These are phyloP conservation scores for Saccharomycopsis sp. DNA, from an alignment of 805 yeast genomes.

Conservation along the genomic window DNA sequence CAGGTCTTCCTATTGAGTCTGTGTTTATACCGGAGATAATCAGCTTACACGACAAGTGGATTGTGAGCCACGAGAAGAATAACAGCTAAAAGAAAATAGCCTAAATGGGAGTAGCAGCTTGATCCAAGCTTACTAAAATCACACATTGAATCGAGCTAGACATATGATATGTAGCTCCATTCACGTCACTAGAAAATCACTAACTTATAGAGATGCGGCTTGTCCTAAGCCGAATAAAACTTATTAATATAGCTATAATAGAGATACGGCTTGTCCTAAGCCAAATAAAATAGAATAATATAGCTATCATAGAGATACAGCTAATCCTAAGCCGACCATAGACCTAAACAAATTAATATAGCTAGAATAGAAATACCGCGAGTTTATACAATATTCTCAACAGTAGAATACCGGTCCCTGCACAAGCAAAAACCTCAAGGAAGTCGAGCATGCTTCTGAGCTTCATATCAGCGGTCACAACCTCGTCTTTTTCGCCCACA, in stretches of 20 bases:
- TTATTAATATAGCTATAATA: not conserved
- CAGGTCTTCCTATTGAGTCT: slow-evolving; percentile 63
- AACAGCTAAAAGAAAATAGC: not conserved
- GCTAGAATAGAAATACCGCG: not conserved
- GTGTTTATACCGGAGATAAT: slow-evolving; percentile 75
- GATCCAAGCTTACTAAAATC: no score
- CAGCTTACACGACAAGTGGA: slow-evolving; percentile 57
- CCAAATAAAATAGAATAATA: no score
- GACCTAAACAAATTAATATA: not conserved
- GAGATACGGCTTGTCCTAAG: not conserved
- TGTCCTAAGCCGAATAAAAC: no score
- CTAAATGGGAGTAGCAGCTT: no score
- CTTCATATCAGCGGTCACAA: not conserved
- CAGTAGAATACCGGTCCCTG: not conserved
- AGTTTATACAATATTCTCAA: not conserved
- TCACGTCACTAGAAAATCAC: no score
- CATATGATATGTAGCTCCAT: no score
- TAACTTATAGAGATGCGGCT: no score
- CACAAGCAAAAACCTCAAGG: not conserved
- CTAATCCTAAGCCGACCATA: no score
- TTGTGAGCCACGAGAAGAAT: slow-evolving; percentile 28
- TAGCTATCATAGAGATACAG: no score
- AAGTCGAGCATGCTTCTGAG: not conserved
- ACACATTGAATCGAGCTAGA: no score
- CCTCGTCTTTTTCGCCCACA: not conserved